Percentiles rank a stretch among this genome's conserved stretches.
Conservation (phyloP, 1,139 yeast genomes). For the Debaryomyces subglobosus region DNA sequence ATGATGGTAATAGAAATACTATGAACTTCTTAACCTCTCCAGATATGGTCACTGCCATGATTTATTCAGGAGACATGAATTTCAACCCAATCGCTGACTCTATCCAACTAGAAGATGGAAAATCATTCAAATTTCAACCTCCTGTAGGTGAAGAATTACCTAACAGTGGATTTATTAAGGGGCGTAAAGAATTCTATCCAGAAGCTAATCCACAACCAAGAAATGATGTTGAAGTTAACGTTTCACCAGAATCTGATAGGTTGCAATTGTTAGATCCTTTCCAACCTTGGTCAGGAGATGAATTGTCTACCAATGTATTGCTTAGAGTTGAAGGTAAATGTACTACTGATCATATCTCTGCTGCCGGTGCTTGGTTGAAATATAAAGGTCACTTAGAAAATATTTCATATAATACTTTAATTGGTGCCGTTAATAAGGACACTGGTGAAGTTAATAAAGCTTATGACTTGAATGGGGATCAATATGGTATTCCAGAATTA, state of each 20-base stretch:
- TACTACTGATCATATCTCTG: constrained; percentile 97
- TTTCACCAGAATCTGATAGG: constrained; percentile 72
- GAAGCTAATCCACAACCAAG: constrained; percentile 74
- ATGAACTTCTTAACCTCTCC: constrained; percentile 97
- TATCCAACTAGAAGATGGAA: constrained; percentile 66
- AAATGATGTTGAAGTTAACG: constrained; percentile 68
- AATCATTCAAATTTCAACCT: constrained; percentile 70
- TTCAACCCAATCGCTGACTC: constrained; percentile 88
- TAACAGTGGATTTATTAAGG: constrained; percentile 72
- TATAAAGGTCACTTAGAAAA: constrained; percentile 97
- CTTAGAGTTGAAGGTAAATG: constrained; percentile 96
- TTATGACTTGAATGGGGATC: constrained; percentile 81
- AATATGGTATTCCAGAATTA: constrained; percentile 86
- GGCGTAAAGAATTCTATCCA: constrained; percentile 85
- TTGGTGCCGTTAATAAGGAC: constrained; percentile 96
- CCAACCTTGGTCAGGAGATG: constrained; percentile 81
- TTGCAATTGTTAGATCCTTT: constrained; percentile 90
- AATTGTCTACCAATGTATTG: constrained; percentile 71
- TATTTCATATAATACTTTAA: constrained; percentile 90
- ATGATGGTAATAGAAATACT: constrained; percentile 96
- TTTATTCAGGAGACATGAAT: constrained; percentile 85
- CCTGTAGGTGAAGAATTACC: constrained; percentile 90
- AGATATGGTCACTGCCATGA: constrained; percentile 95
- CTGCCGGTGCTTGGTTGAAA: constrained; percentile 99
- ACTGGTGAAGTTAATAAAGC: constrained; percentile 94